Conservation (phyloP, 1,284 basidiomycete genomes). For the Apiotrichum brassicae region DNA sequence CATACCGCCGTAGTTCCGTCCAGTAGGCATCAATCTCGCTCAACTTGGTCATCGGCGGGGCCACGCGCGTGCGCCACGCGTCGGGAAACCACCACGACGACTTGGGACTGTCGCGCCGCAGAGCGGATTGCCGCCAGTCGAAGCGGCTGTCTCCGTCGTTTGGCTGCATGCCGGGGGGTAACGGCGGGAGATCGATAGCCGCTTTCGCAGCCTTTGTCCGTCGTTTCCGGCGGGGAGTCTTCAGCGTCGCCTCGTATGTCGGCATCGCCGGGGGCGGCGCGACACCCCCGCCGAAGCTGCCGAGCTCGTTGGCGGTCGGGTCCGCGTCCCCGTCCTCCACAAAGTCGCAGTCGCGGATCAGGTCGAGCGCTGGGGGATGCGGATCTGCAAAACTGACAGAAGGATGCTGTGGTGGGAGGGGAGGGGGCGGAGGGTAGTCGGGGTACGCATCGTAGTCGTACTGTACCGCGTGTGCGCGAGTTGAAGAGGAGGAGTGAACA, state of each 20-base stretch:
- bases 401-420: no score
- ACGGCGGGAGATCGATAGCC: background rate
- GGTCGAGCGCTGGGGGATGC: background rate
- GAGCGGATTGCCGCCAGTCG: constrained; percentile 28
- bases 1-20: constrained; percentile 47
- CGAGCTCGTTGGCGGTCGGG: background rate
- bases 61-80: constrained; percentile 27
- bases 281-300: no score
- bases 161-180: constrained; percentile 22
- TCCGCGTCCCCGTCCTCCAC: background rate
- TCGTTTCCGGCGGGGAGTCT: constrained; percentile 8
- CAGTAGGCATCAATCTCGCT: constrained; percentile 46
- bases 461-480: no score
- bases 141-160: constrained; percentile 30
- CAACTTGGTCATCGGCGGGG: constrained; percentile 42
- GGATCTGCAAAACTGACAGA: no score
- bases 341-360: background rate
- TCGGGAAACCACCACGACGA: constrained; percentile 22
- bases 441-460: no score
- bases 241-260: constrained; percentile 8
- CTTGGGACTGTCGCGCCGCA: background rate
- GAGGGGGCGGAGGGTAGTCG: no score
- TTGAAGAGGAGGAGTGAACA: no score
- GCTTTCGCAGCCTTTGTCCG: background rate
- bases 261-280: background rate